Percentiles rank a stretch among this genome's conserved stretches.
Evolutionary conservation across 202 grass and related monocot genomes (phyloP).

Genomic region (Zoysia matrella): DNA sequence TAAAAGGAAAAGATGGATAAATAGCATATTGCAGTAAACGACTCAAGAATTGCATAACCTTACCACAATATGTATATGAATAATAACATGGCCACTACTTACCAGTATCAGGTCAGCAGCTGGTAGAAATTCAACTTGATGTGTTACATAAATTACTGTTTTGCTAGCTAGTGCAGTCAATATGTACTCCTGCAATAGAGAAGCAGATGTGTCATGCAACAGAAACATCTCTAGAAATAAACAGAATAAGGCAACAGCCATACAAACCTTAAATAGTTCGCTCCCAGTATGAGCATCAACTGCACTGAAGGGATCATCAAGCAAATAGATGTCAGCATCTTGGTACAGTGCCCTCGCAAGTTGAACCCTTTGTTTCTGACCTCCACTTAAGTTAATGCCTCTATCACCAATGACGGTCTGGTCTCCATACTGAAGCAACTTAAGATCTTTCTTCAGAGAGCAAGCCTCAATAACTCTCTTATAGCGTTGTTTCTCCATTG

Average conservation of each 20-base stretch:
- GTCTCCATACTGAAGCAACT: slow-evolving; percentile 87
- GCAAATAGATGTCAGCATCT: slow-evolving; percentile 96
- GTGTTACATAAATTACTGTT: slow-evolving; percentile 97
- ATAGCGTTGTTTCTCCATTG: slow-evolving; percentile 80
- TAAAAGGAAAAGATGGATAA: slow-evolving; percentile 35
- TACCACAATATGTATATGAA: slow-evolving; percentile 20
- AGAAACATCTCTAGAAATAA: slow-evolving; percentile 20
- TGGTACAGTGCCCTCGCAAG: slow-evolving; percentile 97
- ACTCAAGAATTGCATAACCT: background rate
- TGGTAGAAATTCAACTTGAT: slow-evolving; percentile 99
- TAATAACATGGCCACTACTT: slow-evolving; percentile 51
- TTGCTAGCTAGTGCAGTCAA: slow-evolving; percentile 74
- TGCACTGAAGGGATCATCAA: slow-evolving; percentile 98
- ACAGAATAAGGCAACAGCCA: background rate
- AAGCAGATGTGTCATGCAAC: slow-evolving; percentile 33
- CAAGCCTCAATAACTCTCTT: slow-evolving; percentile 89
- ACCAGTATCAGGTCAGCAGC: slow-evolving; percentile 95
- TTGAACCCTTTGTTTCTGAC: slow-evolving; percentile 98
- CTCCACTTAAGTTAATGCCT: slow-evolving; percentile 99
- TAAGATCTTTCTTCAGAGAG: slow-evolving; percentile 93
- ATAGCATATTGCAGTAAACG: slow-evolving; percentile 19
- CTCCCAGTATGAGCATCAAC: slow-evolving; percentile 98
- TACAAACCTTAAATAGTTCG: slow-evolving; percentile 85
- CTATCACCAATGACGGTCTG: slow-evolving; percentile 98
- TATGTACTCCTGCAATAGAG: slow-evolving; percentile 93